A percentile compares a stretch with the other conserved stretches of the same genome.
Conservation (phyloP, 371 early-diverging fungal genomes). For the Conidiobolus incongruus region DNA sequence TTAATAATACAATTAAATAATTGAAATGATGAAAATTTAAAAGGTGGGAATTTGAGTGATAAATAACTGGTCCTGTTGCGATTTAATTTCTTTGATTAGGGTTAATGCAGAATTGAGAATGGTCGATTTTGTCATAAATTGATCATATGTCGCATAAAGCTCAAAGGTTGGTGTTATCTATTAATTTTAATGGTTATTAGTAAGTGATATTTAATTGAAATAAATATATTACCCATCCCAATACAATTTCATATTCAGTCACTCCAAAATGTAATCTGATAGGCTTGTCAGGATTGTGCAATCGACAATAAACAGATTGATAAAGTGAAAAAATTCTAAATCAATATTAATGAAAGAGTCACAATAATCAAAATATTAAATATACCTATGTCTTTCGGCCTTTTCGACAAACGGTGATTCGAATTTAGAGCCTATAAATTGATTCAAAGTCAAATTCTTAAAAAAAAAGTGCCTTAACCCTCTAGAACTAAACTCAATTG, state of each 20-base stretch:
- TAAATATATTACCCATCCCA: too few relatives aligned
- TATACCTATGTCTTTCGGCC: not conserved
- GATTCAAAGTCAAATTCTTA: not conserved
- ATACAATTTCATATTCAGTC: not conserved
- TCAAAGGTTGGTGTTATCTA: not conserved
- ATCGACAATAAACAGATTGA: not conserved
- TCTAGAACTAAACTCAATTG: not conserved
- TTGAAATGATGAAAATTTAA: not conserved
- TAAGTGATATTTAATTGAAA: too few relatives aligned
- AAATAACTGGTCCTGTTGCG: not conserved
- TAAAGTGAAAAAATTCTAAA: not conserved
- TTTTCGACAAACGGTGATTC: not conserved
- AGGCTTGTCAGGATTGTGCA: not conserved
- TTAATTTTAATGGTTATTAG: too few relatives aligned
- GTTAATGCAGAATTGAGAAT: not conserved
- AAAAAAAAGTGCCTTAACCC: slow-evolving; percentile 3
- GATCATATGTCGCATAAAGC: not conserved
- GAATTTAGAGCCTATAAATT: not conserved
- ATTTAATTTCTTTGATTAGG: not conserved
- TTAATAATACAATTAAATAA: not conserved
- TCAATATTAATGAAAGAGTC: too few relatives aligned
- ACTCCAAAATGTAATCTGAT: not conserved
- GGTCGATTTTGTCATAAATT: not conserved
- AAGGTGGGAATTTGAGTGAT: not conserved
- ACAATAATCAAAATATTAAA: not conserved